Conservation (phyloP, 208 protist species). For the Wallacemonas sp. region DNA sequence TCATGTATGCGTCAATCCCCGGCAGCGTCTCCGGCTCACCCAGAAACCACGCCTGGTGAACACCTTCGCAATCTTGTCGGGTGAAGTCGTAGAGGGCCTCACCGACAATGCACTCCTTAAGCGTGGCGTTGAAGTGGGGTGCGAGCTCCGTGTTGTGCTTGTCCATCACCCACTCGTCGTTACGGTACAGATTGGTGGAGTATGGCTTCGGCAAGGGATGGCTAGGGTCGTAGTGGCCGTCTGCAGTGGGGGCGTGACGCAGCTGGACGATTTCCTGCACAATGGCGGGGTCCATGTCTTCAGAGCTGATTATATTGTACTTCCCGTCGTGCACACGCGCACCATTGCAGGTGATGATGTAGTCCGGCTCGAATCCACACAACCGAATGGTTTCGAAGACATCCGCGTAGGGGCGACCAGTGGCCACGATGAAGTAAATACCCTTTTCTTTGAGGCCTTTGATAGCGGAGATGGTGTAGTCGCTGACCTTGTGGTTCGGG, state of each 20-base stretch:
- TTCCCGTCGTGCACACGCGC: slow-evolving; percentile 35
- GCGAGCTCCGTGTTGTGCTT: background rate
- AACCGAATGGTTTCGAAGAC: slow-evolving; percentile 20
- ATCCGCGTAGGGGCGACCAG: slow-evolving; percentile 38
- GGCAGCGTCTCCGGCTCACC: slow-evolving; percentile 10
- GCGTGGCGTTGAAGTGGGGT: slow-evolving; percentile 19
- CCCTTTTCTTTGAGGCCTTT: slow-evolving; percentile 24
- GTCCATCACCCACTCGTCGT: slow-evolving; percentile 36
- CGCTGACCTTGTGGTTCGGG: slow-evolving; percentile 29
- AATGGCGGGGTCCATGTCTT: slow-evolving; percentile 31
- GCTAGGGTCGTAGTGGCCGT: background rate
- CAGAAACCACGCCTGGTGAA: slow-evolving; percentile 15
- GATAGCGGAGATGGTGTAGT: slow-evolving; percentile 29
- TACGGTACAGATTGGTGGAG: slow-evolving; percentile 25
- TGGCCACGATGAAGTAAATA: slow-evolving; percentile 38
- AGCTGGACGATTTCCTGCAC: slow-evolving; percentile 29
- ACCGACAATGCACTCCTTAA: slow-evolving; percentile 16
- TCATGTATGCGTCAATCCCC: slow-evolving; percentile 17
- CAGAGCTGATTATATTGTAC: slow-evolving; percentile 29
- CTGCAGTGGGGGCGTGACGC: background rate
- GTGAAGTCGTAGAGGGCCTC: slow-evolving; percentile 9
- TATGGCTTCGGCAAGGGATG: slow-evolving; percentile 1
- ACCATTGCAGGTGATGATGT: slow-evolving; percentile 56
- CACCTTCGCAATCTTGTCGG: slow-evolving; percentile 1
- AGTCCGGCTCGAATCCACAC: slow-evolving; percentile 29